These are phyloP conservation scores for Hortiboletus flavorubellus DNA, from an alignment of 768 basidiomycete genomes.

Conservation along the genomic window DNA sequence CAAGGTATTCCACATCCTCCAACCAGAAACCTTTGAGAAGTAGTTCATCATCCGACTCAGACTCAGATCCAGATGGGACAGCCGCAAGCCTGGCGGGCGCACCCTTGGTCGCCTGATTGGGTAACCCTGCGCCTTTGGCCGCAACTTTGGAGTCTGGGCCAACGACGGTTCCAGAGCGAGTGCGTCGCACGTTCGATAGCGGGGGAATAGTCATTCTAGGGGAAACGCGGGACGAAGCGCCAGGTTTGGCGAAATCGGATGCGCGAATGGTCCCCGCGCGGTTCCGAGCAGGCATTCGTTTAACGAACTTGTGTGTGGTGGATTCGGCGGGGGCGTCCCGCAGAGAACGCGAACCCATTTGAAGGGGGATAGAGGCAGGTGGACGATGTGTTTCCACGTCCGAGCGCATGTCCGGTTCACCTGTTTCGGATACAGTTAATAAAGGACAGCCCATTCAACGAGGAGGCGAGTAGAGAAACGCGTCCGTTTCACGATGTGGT, in stretches of 20 bases:
- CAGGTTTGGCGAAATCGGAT: slow-evolving; percentile 37
- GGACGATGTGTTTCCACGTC: slow-evolving; percentile 4
- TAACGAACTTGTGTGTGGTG: slow-evolving; percentile 11
- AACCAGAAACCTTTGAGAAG: slow-evolving; percentile 18
- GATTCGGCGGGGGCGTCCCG: slow-evolving; percentile 9
- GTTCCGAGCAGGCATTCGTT: slow-evolving; percentile 23
- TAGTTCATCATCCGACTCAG: slow-evolving; percentile 27
- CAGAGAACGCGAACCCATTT: slow-evolving; percentile 22
- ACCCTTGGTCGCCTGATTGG: neutral
- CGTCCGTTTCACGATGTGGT: neutral
- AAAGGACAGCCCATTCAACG: neutral
- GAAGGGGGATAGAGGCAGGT: neutral
- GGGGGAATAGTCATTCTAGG: neutral
- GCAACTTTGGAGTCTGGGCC: slow-evolving; percentile 28
- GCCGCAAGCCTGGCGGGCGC: neutral
- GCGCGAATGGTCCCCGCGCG: slow-evolving; percentile 51
- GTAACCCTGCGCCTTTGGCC: neutral
- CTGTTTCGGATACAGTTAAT: slow-evolving; percentile 12
- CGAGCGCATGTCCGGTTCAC: slow-evolving; percentile 9
- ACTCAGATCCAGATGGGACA: slow-evolving; percentile 5
- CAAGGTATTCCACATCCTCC: slow-evolving; percentile 24
- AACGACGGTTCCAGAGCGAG: slow-evolving; percentile 49
- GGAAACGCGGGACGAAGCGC: slow-evolving; percentile 1
- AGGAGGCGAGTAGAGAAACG: neutral
- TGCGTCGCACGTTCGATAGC: slow-evolving; percentile 33